These are phyloP conservation scores for Inonotus obliquus DNA, from an alignment of 1,284 basidiomycete species.

Conservation along the genomic window DNA sequence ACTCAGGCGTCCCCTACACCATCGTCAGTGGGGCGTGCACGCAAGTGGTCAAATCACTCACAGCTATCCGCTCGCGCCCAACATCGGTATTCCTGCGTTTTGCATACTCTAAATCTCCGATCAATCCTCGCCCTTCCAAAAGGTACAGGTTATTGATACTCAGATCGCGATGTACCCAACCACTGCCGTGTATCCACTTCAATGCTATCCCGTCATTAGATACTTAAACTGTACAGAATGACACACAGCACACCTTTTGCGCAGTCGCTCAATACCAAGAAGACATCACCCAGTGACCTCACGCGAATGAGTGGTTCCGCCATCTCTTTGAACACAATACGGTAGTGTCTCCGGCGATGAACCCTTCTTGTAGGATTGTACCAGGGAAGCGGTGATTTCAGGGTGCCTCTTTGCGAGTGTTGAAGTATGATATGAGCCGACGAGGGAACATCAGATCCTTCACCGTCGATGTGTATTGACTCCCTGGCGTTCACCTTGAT, in stretches of 20 bases:
- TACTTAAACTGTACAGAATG: not conserved
- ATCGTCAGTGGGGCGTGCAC: no score
- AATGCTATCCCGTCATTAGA: not conserved
- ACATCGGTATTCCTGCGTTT: not conserved
- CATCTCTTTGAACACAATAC: not conserved
- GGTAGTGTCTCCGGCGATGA: not conserved
- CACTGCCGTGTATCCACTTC: not conserved
- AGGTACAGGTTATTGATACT: conserved; percentile 7
- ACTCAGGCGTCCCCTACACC: no score
- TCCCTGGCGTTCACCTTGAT: no score
- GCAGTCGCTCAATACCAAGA: not conserved
- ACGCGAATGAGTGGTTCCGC: not conserved
- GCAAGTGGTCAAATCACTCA: no score
- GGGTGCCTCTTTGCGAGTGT: not conserved
- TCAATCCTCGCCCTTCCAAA: not conserved
- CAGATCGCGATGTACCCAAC: no score
- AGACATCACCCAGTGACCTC: not conserved
- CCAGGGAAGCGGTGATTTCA: not conserved
- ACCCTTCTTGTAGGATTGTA: not conserved
- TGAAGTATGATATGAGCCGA: not conserved
- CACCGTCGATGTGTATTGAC: no score
- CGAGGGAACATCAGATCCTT: no score
- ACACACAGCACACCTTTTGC: not conserved
- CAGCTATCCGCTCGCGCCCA: no score
- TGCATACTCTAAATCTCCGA: conserved; percentile 5